phyloP scores from a whole-genome alignment of 345 rosid species.

The Barbarea vulgaris region DNA sequence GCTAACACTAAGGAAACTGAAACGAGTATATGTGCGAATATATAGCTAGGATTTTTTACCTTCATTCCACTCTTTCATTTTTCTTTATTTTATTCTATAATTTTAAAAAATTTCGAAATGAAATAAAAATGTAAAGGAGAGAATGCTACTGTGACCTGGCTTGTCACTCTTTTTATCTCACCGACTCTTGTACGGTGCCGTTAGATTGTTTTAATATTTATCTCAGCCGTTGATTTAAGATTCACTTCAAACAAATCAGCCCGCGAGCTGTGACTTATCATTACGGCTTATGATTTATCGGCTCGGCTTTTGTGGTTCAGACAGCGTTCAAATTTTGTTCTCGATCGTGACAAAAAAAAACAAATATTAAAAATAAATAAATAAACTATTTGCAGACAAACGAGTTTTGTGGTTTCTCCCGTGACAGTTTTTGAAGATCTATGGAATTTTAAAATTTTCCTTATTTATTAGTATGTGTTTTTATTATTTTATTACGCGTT shows the following conservation, averaged over 20 bases:
- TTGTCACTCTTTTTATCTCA: constrained; percentile 29
- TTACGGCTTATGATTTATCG: background rate
- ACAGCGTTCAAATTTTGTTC: constrained; percentile 36
- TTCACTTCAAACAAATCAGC: constrained; percentile 15
- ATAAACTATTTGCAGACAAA: constrained; percentile 17
- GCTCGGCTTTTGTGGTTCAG: constrained; percentile 38
- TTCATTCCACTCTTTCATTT: constrained; percentile 19
- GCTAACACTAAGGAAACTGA: constrained; percentile 19
- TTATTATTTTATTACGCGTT: background rate
- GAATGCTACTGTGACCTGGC: constrained; percentile 29
- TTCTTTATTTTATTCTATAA: background rate
- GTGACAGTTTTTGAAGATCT: constrained; percentile 30
- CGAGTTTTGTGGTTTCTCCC: constrained; percentile 25
- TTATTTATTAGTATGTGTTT: constrained; percentile 15
- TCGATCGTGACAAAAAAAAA: constrained; percentile 26
- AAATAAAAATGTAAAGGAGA: background rate
- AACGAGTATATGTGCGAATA: constrained; percentile 30
- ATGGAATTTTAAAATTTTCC: background rate
- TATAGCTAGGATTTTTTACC: constrained; percentile 37
- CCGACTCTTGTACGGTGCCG: constrained; percentile 14
- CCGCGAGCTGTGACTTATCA: constrained; percentile 12
- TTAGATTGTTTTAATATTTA: background rate
- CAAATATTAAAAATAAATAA: background rate
- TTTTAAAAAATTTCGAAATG: background rate
- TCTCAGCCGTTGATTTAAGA: constrained; percentile 14